phyloP scores from a whole-genome alignment of 2,329 filamentous ascomycete species.

The Phialophora tarda region DNA sequence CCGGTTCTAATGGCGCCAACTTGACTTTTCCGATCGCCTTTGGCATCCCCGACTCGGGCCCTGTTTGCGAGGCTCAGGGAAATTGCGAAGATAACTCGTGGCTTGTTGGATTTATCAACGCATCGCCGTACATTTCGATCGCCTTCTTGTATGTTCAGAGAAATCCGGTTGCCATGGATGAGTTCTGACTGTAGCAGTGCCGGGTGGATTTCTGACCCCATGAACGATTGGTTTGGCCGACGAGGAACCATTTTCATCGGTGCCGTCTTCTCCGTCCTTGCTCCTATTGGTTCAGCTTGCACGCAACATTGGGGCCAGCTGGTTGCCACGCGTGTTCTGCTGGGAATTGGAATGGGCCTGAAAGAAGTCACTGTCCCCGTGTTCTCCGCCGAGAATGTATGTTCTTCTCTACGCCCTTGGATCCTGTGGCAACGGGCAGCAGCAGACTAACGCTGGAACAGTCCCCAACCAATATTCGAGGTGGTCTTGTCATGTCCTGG shows the following conservation, averaged over 20 bases:
- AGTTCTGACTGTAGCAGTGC: conserved; percentile 50
- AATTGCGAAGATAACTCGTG: conserved; percentile 56
- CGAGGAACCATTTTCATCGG: conserved; percentile 69
- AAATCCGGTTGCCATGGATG: conserved; percentile 10
- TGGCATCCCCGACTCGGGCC: conserved; percentile 49
- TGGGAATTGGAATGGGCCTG: conserved; percentile 49
- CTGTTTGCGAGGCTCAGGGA: conserved; percentile 37
- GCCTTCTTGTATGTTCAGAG: conserved; percentile 52
- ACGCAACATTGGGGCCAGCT: conserved; percentile 66
- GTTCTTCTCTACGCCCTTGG: background rate
- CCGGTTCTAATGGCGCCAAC: conserved; percentile 57
- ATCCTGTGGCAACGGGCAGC: background rate
- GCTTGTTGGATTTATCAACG: conserved; percentile 71
- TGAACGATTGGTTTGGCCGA: conserved; percentile 65
- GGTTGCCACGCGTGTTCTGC: conserved; percentile 60
- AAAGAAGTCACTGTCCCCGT: conserved; percentile 57
- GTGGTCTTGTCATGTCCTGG: conserved; percentile 62
- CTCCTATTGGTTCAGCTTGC: conserved; percentile 70
- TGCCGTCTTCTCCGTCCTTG: conserved; percentile 68
- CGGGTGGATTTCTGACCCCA: conserved; percentile 70
- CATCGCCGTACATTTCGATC: conserved; percentile 60
- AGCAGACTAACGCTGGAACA: conserved; percentile 1
- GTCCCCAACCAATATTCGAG: conserved; percentile 59
- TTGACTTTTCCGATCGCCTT: conserved; percentile 57
- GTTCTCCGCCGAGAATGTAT: conserved; percentile 58